Base-by-base conservation (phyloP, 2,329 filamentous ascomycete genomes). In the Lecanosticta acicola region DNA sequence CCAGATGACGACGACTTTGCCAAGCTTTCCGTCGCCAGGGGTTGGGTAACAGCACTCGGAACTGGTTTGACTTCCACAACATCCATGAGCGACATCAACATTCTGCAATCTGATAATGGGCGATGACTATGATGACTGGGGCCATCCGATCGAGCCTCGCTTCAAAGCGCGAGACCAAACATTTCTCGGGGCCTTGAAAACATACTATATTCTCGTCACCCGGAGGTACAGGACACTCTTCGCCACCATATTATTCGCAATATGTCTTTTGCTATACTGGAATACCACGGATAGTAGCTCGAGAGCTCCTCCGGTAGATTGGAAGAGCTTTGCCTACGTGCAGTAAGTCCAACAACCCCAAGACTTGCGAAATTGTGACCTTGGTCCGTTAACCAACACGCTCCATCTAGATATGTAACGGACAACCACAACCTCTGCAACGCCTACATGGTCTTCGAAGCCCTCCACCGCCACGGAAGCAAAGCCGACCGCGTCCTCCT, bases 401-500 rank as follows among this genome's bases (percentile, higher is more conserved):
- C 7, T 17, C 18, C n/a, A 16, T 16, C 4, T 16, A 57, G 54
- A 53, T 57, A 57, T 41, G 54, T 55, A 2, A 57, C 54, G 13
- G 54, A 57, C 18, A 55, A 55, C 35, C 54, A 57, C 29, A 53
- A 53, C 20, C 41, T 57, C 8, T 57, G 54, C 40, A 57, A 32
- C 10, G 53, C 54, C 17, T 55, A 53, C 29, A 67, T 74, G 56
- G 55, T 73, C 14, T 68, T 73, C 49, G 70, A 72, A 42, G 59
- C 68, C 32, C 63, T 74, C 24, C 59, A 66, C 20, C 55, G 62
- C 24, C 59, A 68, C 21, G 69, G 67, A 10, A 71, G 67, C 57
- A 68, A 66, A 54, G 70, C 71, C 39, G 69, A 73, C 43, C 66
- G 70, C 32, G 62, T 74, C 3, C 62, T 74, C 13, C 66, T 73